Conservation (phyloP, 1,284 basidiomycete species). For the Ustilago sp. region DNA sequence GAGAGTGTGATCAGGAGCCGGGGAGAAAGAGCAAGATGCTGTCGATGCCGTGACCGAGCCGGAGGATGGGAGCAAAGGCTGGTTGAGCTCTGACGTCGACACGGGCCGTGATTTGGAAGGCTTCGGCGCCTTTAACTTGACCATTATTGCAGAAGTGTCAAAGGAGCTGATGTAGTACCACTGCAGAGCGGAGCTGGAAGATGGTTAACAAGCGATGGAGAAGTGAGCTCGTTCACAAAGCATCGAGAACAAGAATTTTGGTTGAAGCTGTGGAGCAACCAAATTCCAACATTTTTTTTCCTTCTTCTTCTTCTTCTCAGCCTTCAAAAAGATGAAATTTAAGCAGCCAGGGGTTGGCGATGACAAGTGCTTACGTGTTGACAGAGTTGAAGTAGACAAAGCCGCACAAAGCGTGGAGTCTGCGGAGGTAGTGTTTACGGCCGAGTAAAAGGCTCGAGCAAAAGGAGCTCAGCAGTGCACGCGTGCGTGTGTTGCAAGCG, state of each 20-base stretch:
- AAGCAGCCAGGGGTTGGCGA: background rate
- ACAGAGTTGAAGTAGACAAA: no score
- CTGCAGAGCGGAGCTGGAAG: background rate
- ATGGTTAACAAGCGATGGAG: background rate
- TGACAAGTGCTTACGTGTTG: slow-evolving; percentile 37
- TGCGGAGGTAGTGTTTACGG: no score
- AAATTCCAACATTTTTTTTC: slow-evolving; percentile 26
- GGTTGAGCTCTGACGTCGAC: slow-evolving; percentile 75
- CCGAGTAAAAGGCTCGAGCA: no score
- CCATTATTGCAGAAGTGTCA: slow-evolving; percentile 33
- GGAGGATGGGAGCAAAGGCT: slow-evolving; percentile 72
- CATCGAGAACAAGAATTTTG: slow-evolving; percentile 5
- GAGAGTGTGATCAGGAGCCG: slow-evolving; percentile 75
- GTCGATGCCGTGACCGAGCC: slow-evolving; percentile 69
- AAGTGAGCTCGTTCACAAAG: background rate
- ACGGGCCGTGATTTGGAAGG: slow-evolving; percentile 57
- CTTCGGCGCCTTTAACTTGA: slow-evolving; percentile 59
- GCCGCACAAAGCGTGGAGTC: no score
- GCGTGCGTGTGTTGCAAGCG: no score
- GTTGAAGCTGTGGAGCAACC: slow-evolving; percentile 26
- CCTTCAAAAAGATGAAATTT: background rate
- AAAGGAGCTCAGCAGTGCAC: no score
- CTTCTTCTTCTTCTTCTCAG: slow-evolving; percentile 4
- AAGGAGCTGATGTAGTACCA: background rate
- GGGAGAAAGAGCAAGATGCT: slow-evolving; percentile 70